A percentile compares a stretch with the other conserved stretches of the same genome.
phyloP scores from a whole-genome alignment of 2,329 filamentous ascomycete genomes.

The Hypoxylon sp. region DNA sequence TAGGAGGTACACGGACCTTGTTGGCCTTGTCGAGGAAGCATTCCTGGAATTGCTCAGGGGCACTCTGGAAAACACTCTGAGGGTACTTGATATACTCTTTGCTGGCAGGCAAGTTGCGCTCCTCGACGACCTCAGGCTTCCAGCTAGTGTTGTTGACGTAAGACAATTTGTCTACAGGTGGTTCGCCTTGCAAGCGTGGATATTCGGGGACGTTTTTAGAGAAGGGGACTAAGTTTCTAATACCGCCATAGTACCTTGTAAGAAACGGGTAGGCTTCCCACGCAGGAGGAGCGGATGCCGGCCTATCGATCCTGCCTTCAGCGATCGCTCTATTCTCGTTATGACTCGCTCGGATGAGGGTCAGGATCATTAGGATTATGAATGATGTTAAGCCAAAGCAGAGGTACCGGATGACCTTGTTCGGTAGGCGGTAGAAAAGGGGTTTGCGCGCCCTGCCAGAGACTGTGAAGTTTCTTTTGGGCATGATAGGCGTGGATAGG shows the following conservation, averaged over 20 bases:
- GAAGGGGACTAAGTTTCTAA: constrained; percentile 78
- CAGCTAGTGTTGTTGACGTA: constrained; percentile 55
- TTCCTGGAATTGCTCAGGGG: constrained; percentile 72
- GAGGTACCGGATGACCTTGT: constrained; percentile 82
- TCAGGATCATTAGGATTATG: constrained; percentile 82
- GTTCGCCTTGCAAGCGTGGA: constrained; percentile 75
- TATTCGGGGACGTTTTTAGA: constrained; percentile 84
- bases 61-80: constrained; percentile 55
- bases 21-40: constrained; percentile 83
- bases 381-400: constrained; percentile 78
- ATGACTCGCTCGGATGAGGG: constrained; percentile 80
- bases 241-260: constrained; percentile 89
- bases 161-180: constrained; percentile 60
- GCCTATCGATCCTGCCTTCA: constrained; percentile 62
- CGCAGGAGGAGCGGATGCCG: constrained; percentile 73
- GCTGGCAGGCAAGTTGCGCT: constrained; percentile 61
- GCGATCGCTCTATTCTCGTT: constrained; percentile 75
- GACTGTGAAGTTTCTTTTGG: constrained; percentile 57
- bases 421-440: constrained; percentile 74
- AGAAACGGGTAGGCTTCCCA: constrained; percentile 93
- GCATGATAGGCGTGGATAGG: constrained; percentile 62
- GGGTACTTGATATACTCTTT: constrained; percentile 66
- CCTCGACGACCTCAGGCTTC: constrained; percentile 49
- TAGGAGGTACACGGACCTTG: constrained; percentile 75
- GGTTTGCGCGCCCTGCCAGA: constrained; percentile 55